Percentiles rank a stretch among this genome's conserved stretches.
Conservation (phyloP, 176 grass and related monocot genomes). For the Raddia distichophylla region DNA sequence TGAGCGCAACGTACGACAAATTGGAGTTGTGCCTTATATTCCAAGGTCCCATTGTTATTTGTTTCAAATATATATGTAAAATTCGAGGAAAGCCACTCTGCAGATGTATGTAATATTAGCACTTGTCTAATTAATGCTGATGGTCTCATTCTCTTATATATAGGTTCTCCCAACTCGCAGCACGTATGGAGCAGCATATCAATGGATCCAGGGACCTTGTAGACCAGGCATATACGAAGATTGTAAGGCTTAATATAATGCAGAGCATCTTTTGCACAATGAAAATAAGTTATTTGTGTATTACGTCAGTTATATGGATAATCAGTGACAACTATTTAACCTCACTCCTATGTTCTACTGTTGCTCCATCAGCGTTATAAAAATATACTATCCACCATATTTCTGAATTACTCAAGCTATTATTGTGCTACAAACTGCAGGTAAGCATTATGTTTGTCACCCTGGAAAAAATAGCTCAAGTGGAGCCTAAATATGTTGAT, state of each 20-base stretch:
- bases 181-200: slow-evolving; percentile 87
- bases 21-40: slow-evolving; percentile 89
- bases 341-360: neutral
- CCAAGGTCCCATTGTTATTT: slow-evolving; percentile 57
- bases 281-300: neutral
- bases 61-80: slow-evolving; percentile 13
- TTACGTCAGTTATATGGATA: slow-evolving; percentile 4
- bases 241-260: slow-evolving; percentile 51
- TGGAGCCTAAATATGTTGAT: slow-evolving; percentile 87
- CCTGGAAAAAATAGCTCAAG: slow-evolving; percentile 89
- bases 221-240: slow-evolving; percentile 92
- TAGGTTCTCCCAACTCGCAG: slow-evolving; percentile 88
- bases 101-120: slow-evolving; percentile 28
- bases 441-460: slow-evolving; percentile 94
- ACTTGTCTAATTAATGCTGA: slow-evolving; percentile 2
- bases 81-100: neutral
- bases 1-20: slow-evolving; percentile 67
- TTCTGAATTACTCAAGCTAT: slow-evolving; percentile 12
- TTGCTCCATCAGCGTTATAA: neutral
- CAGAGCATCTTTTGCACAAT: neutral
- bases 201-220: slow-evolving; percentile 93
- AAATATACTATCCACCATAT: neutral
- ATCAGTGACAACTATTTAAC: neutral
- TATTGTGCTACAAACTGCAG: slow-evolving; percentile 45
- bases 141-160: slow-evolving; percentile 25